phyloP scores from a whole-genome alignment of 441 rosid genomes.

The Populus hybrid region DNA sequence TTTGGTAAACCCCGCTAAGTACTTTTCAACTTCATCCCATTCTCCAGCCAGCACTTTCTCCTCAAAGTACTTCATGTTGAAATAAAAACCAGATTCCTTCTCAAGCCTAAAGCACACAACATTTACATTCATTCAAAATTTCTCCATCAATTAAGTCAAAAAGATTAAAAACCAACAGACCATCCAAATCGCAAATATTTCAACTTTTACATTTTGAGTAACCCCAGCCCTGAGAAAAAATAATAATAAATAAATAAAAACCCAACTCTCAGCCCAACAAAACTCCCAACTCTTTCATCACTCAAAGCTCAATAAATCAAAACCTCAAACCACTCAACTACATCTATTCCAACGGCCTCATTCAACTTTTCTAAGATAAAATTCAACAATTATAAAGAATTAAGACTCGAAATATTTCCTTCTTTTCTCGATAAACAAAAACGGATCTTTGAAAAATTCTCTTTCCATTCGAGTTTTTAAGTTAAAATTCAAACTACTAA shows the following conservation, averaged over 20 bases:
- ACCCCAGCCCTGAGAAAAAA: background rate
- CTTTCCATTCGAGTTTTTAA: background rate
- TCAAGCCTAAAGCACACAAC: slow-evolving; percentile 55
- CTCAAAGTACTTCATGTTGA: slow-evolving; percentile 83
- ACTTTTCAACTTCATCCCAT: slow-evolving; percentile 89
- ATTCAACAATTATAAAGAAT: background rate
- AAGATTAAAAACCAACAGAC: background rate
- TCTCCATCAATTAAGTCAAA: slow-evolving; percentile 7
- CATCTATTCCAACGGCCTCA: background rate
- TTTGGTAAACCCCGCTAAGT: slow-evolving; percentile 82
- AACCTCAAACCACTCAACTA: background rate
- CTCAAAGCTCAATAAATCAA: background rate
- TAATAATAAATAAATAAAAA: background rate
- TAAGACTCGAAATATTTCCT: background rate
- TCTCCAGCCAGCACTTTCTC: slow-evolving; percentile 92
- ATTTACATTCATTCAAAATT: background rate
- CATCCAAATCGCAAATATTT: background rate
- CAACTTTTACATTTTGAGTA: background rate
- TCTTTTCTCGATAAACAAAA: background rate
- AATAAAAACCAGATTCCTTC: slow-evolving; percentile 88
- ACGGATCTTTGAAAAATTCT: background rate
- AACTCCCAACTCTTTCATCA: background rate
- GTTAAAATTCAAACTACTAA: background rate
- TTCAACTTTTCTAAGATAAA: background rate
- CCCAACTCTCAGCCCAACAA: slow-evolving; percentile 2